Conservation (phyloP, 1,139 yeast genomes). For the Diutina scorzettiae region DNA sequence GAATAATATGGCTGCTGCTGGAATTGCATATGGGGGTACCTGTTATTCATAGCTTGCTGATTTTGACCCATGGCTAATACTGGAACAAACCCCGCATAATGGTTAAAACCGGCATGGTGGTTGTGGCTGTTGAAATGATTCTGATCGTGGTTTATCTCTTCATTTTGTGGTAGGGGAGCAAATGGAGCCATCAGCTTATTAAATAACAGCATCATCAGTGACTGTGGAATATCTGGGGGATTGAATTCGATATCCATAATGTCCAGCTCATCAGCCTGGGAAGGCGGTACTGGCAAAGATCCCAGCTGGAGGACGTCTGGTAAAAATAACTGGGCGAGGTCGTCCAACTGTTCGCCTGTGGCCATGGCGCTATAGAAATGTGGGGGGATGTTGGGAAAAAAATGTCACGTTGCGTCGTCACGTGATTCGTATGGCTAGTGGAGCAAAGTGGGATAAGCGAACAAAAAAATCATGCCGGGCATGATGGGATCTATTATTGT, state of each 20-base stretch:
- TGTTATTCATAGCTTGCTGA: background rate
- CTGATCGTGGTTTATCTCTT: too few relatives aligned
- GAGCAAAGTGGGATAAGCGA: too few relatives aligned
- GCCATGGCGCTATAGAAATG: too few relatives aligned
- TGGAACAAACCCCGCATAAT: conserved; percentile 1
- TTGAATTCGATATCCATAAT: conserved; percentile 1
- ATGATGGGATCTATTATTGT: too few relatives aligned
- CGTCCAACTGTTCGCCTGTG: conserved; percentile 1
- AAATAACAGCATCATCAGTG: background rate
- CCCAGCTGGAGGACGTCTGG: conserved; percentile 3
- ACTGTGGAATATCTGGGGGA: background rate
- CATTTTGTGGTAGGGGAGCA: too few relatives aligned
- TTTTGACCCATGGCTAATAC: background rate
- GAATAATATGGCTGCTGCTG: background rate
- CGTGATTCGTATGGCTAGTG: too few relatives aligned
- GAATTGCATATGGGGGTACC: background rate
- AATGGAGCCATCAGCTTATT: too few relatives aligned
- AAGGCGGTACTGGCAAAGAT: background rate
- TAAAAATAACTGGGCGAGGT: conserved; percentile 1
- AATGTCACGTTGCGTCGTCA: too few relatives aligned
- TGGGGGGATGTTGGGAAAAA: background rate
- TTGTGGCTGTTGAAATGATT: too few relatives aligned
- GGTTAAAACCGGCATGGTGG: background rate
- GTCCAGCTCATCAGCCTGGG: background rate
- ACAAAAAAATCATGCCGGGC: too few relatives aligned